These are phyloP conservation scores for Mycena crocata DNA, from an alignment of 768 basidiomycete species.

Conservation along the genomic window DNA sequence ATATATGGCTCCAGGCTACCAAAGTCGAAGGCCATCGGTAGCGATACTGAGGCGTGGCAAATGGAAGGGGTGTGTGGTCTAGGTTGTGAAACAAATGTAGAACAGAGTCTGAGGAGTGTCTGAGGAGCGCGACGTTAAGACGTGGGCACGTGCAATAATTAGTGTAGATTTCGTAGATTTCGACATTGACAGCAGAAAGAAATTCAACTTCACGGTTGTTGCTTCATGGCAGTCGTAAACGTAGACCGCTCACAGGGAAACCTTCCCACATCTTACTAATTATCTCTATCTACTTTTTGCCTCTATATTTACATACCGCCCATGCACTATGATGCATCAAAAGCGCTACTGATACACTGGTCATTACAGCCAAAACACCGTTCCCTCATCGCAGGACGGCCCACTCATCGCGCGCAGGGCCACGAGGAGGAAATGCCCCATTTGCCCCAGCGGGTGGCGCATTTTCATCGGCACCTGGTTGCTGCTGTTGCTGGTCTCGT, in stretches of 20 bases:
- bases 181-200: too few species aligned
- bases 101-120: background rate
- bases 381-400: slow-evolving; percentile 64
- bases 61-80: background rate
- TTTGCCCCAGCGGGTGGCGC: slow-evolving; percentile 45
- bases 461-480: slow-evolving; percentile 43
- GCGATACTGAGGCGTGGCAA: slow-evolving; percentile 27
- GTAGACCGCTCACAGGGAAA: too few species aligned
- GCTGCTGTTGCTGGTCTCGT: slow-evolving; percentile 65
- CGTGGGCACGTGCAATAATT: too few species aligned
- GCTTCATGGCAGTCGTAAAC: too few species aligned
- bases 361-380: slow-evolving; percentile 22
- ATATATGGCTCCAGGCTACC: slow-evolving; percentile 70
- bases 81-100: background rate
- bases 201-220: too few species aligned
- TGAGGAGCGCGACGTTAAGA: background rate
- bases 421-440: slow-evolving; percentile 72
- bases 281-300: slow-evolving; percentile 17
- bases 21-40: slow-evolving; percentile 64
- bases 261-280: background rate
- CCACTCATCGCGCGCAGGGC: slow-evolving; percentile 75
- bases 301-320: slow-evolving; percentile 20
- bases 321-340: slow-evolving; percentile 18
- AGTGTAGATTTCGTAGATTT: too few species aligned
- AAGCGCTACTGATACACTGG: slow-evolving; percentile 28